Conservation (phyloP, 371 early-diverging fungal species). For the Dinochytrium kinnereticum region DNA sequence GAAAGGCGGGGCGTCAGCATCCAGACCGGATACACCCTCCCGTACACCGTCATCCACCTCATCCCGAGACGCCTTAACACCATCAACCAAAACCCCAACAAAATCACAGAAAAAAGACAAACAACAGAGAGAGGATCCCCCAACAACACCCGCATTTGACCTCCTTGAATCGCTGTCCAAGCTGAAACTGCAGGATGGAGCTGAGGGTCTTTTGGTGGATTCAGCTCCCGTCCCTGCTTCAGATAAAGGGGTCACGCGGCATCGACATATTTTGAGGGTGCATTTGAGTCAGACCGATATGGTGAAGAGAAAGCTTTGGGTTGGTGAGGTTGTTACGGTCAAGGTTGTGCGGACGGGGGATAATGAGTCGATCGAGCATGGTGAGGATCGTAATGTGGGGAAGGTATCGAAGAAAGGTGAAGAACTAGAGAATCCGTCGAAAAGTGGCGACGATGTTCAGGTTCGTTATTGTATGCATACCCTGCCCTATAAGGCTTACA, state of each 20-base stretch:
- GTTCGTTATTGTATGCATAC: no score
- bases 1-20: no score
- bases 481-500: no score
- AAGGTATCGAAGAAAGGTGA: not conserved
- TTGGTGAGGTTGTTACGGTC: conserved; percentile 6
- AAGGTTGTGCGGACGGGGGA: not conserved
- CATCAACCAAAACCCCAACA: no score
- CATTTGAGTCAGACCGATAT: not conserved
- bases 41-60: no score
- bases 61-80: no score
- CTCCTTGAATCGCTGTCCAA: not conserved
- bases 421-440: no score
- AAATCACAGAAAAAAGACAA: no score
- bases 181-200: not conserved
- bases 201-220: not conserved
- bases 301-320: conserved; percentile 9
- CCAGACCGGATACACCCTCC: no score
- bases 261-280: conserved; percentile 7
- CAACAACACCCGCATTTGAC: not conserved
- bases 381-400: not conserved
- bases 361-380: not conserved
- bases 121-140: no score
- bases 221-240: conserved; percentile 4
- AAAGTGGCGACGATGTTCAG: no score
- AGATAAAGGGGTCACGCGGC: conserved; percentile 10